These are phyloP conservation scores for Geotrichum macrosporum DNA, from an alignment of 1,139 yeast species.

Conservation along the genomic window DNA sequence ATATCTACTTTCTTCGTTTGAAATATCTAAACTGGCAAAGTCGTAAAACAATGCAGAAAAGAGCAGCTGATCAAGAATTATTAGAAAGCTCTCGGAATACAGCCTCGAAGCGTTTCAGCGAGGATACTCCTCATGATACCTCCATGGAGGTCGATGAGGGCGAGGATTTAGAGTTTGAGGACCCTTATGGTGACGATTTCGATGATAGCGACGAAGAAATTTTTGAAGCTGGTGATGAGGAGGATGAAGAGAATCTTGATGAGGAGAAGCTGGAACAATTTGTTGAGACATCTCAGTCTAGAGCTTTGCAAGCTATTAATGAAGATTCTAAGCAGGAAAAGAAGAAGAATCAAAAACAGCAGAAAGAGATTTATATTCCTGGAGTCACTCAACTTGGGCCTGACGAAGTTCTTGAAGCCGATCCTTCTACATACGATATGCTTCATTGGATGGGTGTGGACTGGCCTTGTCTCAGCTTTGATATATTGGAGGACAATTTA, in stretches of 20 bases:
- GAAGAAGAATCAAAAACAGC: conserved; percentile 34
- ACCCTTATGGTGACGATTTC: conserved; percentile 89
- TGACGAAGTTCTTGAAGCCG: conserved; percentile 94
- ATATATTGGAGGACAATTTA: conserved; percentile 75
- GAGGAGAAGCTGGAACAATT: conserved; percentile 37
- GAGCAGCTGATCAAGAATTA: conserved; percentile 26
- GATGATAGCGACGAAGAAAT: conserved; percentile 71
- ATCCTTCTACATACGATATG: conserved; percentile 94
- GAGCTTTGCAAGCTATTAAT: conserved; percentile 34
- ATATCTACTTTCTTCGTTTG: conserved; percentile 1
- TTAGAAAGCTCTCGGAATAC: conserved; percentile 27
- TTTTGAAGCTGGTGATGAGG: conserved; percentile 47
- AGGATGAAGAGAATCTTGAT: conserved; percentile 54
- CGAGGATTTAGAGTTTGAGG: conserved; percentile 82
- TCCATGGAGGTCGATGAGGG: conserved; percentile 33
- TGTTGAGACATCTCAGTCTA: conserved; percentile 26
- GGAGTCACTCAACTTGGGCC: conserved; percentile 85
- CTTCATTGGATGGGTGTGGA: conserved; percentile 88
- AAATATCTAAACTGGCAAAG: too few relatives aligned
- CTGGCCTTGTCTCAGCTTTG: conserved; percentile 96
- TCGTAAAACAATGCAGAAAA: conserved; percentile 31
- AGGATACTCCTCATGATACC: conserved; percentile 30
- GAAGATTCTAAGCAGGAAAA: conserved; percentile 37
- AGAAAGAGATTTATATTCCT: conserved; percentile 61
- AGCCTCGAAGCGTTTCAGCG: conserved; percentile 32